Evolutionary conservation across 2,329 filamentous ascomycete genomes (phyloP).

Genomic region (Aspergillus costaricaensis): DNA sequence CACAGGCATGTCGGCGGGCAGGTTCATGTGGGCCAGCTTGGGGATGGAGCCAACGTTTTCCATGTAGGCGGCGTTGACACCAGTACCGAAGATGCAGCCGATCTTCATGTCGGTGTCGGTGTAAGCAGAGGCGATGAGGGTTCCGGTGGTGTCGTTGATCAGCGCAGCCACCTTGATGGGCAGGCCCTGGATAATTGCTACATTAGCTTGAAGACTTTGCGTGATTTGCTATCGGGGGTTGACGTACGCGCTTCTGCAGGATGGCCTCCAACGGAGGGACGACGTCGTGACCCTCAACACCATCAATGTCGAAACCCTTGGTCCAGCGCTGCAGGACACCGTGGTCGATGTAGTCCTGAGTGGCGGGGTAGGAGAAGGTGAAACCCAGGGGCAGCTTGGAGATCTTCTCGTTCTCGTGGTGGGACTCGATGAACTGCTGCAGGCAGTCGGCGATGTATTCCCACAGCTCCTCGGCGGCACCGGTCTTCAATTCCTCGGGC

Average conservation of each 20-base stretch:
- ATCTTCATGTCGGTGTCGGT: constrained; percentile 93
- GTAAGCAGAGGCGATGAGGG: constrained; percentile 92
- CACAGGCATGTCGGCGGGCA: constrained; percentile 80
- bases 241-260: constrained; percentile 64
- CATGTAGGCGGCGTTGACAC: constrained; percentile 98
- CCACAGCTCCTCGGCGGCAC: constrained; percentile 82
- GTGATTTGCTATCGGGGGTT: background rate
- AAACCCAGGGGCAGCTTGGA: constrained; percentile 76
- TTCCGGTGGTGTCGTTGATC: constrained; percentile 98
- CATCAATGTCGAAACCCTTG: constrained; percentile 93
- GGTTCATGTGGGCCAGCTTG: constrained; percentile 88
- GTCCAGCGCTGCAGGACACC: constrained; percentile 94
- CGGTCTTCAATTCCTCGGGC: constrained; percentile 88
- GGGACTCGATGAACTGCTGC: constrained; percentile 83
- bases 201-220: too few relatives aligned
- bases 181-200: constrained; percentile 50
- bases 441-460: constrained; percentile 93
- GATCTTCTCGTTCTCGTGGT: constrained; percentile 68
- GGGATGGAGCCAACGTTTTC: constrained; percentile 87
- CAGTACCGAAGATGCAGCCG: constrained; percentile 97
- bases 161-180: constrained; percentile 91
- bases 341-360: constrained; percentile 90
- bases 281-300: constrained; percentile 87
- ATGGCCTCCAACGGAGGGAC: constrained; percentile 85
- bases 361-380: constrained; percentile 94